Percentiles rank a stretch among this genome's conserved stretches.
phyloP scores from a whole-genome alignment of 1,284 basidiomycete species.

The Cutaneotrichosporon cutaneum region DNA sequence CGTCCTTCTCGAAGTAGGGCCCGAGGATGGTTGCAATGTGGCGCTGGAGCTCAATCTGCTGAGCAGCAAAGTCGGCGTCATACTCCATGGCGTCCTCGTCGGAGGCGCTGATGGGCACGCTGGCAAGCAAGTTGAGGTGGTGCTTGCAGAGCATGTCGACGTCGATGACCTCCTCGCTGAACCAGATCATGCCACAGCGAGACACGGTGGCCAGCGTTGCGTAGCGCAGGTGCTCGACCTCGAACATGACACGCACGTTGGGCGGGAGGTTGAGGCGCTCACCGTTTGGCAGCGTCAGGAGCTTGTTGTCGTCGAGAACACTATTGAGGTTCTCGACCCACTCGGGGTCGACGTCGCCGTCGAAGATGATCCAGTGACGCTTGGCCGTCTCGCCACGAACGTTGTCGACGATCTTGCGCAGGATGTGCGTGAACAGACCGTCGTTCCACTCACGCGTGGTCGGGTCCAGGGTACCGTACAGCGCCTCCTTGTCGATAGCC shows the following conservation, averaged over 20 bases:
- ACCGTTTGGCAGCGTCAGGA: conserved; percentile 94
- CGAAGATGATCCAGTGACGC: conserved; percentile 99
- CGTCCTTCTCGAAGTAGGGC: conserved; percentile 77
- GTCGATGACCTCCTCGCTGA: conserved; percentile 92
- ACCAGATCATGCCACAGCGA: conserved; percentile 99
- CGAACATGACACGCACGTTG: conserved; percentile 99
- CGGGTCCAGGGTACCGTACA: conserved; percentile 95
- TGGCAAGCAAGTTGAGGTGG: conserved; percentile 76
- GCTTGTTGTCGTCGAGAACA: conserved; percentile 98
- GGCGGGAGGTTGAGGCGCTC: conserved; percentile 95
- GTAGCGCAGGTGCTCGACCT: conserved; percentile 96
- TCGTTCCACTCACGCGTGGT: conserved; percentile 99
- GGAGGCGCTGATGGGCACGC: conserved; percentile 79
- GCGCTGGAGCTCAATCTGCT: conserved; percentile 69
- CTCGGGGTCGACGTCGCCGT: conserved; percentile 99
- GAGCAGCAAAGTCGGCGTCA: conserved; percentile 51
- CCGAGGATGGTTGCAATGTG: conserved; percentile 74
- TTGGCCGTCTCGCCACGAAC: conserved; percentile 96
- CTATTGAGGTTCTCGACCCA: conserved; percentile 99
- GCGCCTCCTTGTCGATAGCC: conserved; percentile 95
- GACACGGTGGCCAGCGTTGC: conserved; percentile 98
- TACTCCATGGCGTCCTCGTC: conserved; percentile 75
- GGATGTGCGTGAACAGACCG: conserved; percentile 94
- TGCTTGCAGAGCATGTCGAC: conserved; percentile 88
- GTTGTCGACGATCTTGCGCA: conserved; percentile 97